phyloP scores from a whole-genome alignment of 352 stramenopile genomes.

The Phytophthora ohioensis region DNA sequence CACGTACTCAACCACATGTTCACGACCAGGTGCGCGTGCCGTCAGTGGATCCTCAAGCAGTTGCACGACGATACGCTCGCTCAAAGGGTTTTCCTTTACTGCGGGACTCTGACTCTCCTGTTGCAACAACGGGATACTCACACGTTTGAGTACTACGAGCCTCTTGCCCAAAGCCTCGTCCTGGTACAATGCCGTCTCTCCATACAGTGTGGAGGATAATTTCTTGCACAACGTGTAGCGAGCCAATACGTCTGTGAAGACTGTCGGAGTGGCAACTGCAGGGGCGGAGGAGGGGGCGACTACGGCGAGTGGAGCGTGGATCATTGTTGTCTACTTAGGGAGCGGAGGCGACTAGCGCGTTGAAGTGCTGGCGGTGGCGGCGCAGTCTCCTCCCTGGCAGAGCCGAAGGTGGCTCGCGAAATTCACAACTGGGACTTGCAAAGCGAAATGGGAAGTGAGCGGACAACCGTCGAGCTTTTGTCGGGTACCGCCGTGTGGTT shows the following conservation, averaged over 20 bases:
- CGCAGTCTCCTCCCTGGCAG: constrained; percentile 32
- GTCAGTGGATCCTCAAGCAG: constrained; percentile 40
- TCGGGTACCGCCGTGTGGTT: constrained; percentile 10
- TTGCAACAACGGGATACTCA: constrained; percentile 47
- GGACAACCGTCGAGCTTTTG: background rate
- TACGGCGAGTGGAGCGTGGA: constrained; percentile 31
- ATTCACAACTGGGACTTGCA: constrained; percentile 3
- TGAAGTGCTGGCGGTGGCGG: constrained; percentile 13
- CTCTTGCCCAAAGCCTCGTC: constrained; percentile 38
- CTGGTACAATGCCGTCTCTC: constrained; percentile 61
- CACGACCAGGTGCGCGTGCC: constrained; percentile 38
- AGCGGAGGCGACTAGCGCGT: constrained; percentile 24
- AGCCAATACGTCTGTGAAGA: constrained; percentile 27
- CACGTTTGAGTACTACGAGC: constrained; percentile 69
- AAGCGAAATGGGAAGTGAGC: constrained; percentile 28
- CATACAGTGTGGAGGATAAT: constrained; percentile 60
- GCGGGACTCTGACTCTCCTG: constrained; percentile 35
- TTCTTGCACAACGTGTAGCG: constrained; percentile 50
- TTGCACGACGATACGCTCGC: constrained; percentile 57
- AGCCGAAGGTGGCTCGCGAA: constrained; percentile 14
- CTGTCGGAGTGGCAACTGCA: background rate
- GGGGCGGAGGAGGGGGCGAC: constrained; percentile 6
- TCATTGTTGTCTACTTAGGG: constrained; percentile 12
- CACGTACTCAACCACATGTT: constrained; percentile 54
- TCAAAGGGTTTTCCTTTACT: constrained; percentile 54